Percentiles rank a stretch among this genome's conserved stretches.
These are phyloP conservation scores for Silene uniflora DNA, from an alignment of 148 eudicot genomes.

Conservation along the genomic window DNA sequence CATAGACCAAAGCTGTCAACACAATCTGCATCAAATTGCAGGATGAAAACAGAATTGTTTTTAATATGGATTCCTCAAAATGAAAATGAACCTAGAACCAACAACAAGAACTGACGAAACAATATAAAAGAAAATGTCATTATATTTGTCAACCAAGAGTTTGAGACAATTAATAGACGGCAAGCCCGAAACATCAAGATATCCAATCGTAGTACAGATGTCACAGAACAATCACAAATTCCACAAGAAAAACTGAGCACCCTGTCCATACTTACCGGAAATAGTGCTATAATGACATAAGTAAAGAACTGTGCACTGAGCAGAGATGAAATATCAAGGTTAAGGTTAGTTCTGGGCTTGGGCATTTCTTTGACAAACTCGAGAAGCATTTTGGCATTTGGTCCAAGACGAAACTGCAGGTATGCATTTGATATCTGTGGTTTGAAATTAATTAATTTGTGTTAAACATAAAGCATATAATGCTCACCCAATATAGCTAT, in stretches of 20 bases:
- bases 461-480: slow-evolving; percentile 1
- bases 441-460: slow-evolving; percentile 9
- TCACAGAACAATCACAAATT: no score
- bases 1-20: slow-evolving; percentile 71
- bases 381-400: slow-evolving; percentile 46
- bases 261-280: slow-evolving; percentile 56
- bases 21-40: slow-evolving; percentile 48
- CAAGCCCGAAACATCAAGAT: no score
- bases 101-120: no score
- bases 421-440: slow-evolving; percentile 82
- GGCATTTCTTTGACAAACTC: slow-evolving; percentile 96
- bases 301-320: slow-evolving; percentile 81
- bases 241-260: no score
- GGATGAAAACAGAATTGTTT: background rate
- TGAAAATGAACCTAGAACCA: no score
- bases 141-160: no score
- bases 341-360: slow-evolving; percentile 54
- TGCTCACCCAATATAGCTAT: background rate
- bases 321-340: slow-evolving; percentile 65
- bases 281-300: slow-evolving; percentile 68
- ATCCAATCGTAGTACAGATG: no score
- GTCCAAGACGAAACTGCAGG: slow-evolving; percentile 55
- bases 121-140: no score
- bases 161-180: no score
- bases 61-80: no score